Percentiles rank a stretch among this genome's conserved stretches.
Evolutionary conservation across 352 stramenopile genomes (phyloP).

Genomic region (Globisporangium recalcitrans): DNA sequence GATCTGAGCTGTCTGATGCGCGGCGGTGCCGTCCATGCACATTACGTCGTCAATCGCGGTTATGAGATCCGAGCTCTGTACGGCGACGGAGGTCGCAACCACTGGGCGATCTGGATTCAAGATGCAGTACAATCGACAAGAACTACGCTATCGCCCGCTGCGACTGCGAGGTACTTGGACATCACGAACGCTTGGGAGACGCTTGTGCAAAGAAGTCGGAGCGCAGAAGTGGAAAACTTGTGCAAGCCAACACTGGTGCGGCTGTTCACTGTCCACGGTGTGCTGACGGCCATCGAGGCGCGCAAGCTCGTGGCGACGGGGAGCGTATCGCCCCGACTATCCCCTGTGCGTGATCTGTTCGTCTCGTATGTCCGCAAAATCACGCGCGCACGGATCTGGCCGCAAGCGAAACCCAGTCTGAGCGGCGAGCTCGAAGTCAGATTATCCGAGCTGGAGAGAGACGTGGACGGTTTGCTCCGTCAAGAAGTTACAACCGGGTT

Average conservation of each 20-base stretch:
- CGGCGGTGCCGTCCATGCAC: neutral
- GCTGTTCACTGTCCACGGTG: neutral
- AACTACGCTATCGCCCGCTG: neutral
- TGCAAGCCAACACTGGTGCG: neutral
- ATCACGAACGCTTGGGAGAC: neutral
- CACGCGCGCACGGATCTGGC: neutral
- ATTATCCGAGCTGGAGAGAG: neutral
- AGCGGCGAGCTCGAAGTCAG: neutral
- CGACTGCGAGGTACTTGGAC: neutral
- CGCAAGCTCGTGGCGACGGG: neutral
- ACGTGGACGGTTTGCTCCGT: neutral
- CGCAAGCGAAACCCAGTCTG: neutral
- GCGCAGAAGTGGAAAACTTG: neutral
- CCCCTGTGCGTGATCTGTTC: neutral
- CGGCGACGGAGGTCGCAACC: neutral
- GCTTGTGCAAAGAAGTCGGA: neutral
- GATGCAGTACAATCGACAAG: neutral
- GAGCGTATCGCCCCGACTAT: neutral
- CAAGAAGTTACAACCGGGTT: neutral
- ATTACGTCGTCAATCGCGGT: neutral
- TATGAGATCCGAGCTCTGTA: neutral
- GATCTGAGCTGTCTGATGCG: neutral
- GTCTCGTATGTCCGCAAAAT: neutral
- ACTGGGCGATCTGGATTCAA: neutral
- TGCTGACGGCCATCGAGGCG: neutral